phyloP scores from a whole-genome alignment of 2,329 filamentous ascomycete species.

The Plectosphaerella plurivora region DNA sequence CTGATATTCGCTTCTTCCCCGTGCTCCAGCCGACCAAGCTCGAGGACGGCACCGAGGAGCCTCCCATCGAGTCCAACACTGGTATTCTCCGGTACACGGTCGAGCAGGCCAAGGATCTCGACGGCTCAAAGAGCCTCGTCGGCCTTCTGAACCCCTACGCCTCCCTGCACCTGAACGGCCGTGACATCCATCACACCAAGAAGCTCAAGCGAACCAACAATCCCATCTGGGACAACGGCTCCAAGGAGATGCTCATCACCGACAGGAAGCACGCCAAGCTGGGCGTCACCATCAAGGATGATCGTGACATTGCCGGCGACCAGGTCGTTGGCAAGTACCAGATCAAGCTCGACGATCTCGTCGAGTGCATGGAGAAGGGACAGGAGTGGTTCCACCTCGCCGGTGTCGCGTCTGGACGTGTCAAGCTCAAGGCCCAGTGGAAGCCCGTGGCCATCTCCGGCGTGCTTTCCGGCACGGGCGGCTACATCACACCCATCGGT shows the following conservation, averaged over 20 bases:
- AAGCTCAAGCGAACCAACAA: constrained; percentile 97
- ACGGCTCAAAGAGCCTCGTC: constrained; percentile 86
- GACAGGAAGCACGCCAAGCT: constrained; percentile 87
- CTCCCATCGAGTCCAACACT: constrained; percentile 83
- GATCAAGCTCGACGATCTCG: constrained; percentile 90
- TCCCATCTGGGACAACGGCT: constrained; percentile 89
- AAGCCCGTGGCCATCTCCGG: constrained; percentile 88
- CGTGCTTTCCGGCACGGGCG: constrained; percentile 69
- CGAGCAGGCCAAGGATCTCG: constrained; percentile 94
- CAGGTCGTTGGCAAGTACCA: constrained; percentile 88
- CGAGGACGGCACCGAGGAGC: constrained; percentile 72
- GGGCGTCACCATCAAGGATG: constrained; percentile 91
- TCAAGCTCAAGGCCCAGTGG: constrained; percentile 91
- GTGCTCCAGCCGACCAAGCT: constrained; percentile 70
- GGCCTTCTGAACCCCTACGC: constrained; percentile 91
- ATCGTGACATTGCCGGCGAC: constrained; percentile 78
- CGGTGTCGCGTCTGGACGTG: constrained; percentile 75
- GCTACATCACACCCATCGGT: constrained; percentile 90
- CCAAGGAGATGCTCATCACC: constrained; percentile 91
- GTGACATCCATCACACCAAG: constrained; percentile 82
- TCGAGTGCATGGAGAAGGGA: constrained; percentile 85
- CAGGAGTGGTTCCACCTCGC: constrained; percentile 94
- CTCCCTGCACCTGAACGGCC: constrained; percentile 81
- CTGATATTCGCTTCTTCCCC: constrained; percentile 92
- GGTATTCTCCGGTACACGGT: constrained; percentile 92